These are phyloP conservation scores for Pythium dissimile DNA, from an alignment of 352 stramenopile species.

Conservation along the genomic window DNA sequence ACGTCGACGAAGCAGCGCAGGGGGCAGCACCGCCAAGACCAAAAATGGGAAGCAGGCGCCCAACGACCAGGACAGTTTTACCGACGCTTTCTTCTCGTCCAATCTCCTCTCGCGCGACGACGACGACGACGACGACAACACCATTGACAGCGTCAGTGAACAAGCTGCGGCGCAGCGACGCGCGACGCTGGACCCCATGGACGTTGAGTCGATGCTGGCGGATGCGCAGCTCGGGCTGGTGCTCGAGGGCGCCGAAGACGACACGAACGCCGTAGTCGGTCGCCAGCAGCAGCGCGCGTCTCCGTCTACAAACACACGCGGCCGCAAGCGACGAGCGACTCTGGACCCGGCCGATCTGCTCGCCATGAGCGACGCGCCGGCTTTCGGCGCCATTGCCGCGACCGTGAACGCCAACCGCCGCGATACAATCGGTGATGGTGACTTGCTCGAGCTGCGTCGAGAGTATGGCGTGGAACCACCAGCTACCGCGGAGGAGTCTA, in stretches of 20 bases:
- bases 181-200: slow-evolving; percentile 49
- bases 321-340: slow-evolving; percentile 37
- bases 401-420: slow-evolving; percentile 28
- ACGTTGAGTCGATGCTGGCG: slow-evolving; percentile 40
- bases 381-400: background rate
- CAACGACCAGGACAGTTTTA: slow-evolving; percentile 44
- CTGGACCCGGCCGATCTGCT: slow-evolving; percentile 49
- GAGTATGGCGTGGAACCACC: slow-evolving; percentile 11
- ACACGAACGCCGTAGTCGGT: too few relatives aligned
- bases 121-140: slow-evolving; percentile 13
- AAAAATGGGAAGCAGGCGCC: background rate
- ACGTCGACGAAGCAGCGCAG: background rate
- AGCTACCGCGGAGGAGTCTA: background rate
- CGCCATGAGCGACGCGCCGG: slow-evolving; percentile 13
- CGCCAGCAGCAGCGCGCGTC: too few relatives aligned
- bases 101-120: slow-evolving; percentile 37
- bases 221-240: slow-evolving; percentile 26
- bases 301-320: slow-evolving; percentile 25
- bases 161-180: slow-evolving; percentile 14
- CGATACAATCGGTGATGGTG: slow-evolving; percentile 52
- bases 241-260: slow-evolving; percentile 3
- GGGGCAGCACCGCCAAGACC: background rate
- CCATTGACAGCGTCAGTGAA: background rate
- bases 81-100: slow-evolving; percentile 43
- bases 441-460: slow-evolving; percentile 7